A percentile compares a stretch with the other conserved stretches of the same genome.
Conservation (phyloP, 2,329 filamentous ascomycete genomes). For the Bertia moriformis region DNA sequence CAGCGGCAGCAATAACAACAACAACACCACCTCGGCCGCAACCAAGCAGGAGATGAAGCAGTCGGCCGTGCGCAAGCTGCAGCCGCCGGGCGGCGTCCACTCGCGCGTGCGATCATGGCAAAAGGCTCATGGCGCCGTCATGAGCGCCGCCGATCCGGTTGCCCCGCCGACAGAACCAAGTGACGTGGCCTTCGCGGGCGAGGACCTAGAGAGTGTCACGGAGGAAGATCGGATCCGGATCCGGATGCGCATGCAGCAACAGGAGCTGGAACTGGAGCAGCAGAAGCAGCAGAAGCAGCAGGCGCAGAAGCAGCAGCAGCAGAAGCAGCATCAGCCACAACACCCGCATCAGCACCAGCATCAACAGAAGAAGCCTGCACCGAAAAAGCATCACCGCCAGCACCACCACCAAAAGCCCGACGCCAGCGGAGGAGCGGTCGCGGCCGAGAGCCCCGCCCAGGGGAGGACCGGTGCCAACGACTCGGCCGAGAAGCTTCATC, state of each 20-base stretch:
- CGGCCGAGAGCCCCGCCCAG: not conserved
- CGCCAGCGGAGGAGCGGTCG: slow-evolving; percentile 9
- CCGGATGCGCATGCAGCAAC: slow-evolving; percentile 24
- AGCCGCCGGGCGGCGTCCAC: slow-evolving; percentile 52
- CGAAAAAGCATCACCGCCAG: slow-evolving; percentile 12
- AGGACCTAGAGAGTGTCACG: slow-evolving; percentile 41
- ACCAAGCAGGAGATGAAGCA: slow-evolving; percentile 37
- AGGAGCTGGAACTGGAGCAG: too few species aligned
- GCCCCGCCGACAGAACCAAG: slow-evolving; percentile 40
- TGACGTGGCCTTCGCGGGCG: slow-evolving; percentile 43
- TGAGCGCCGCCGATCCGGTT: slow-evolving; percentile 33
- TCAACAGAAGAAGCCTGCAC: slow-evolving; percentile 11
- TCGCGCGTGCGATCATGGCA: slow-evolving; percentile 79
- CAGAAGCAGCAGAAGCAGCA: slow-evolving; percentile 21
- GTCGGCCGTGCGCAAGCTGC: slow-evolving; percentile 40
- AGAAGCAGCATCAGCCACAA: too few species aligned
- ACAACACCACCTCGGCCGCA: too few species aligned
- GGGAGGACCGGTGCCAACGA: slow-evolving; percentile 7
- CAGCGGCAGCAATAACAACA: too few species aligned
- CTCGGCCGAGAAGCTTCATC: slow-evolving; percentile 18
- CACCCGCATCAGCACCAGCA: too few species aligned
- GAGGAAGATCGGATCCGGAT: slow-evolving; percentile 46
- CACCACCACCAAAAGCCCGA: slow-evolving; percentile 15
- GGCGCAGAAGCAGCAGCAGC: slow-evolving; percentile 9
- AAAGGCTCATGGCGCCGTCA: slow-evolving; percentile 56